A percentile compares a stretch with the other conserved stretches of the same genome.
Conservation (phyloP, 139 green algal species). For the Chlamydomonas sp. region DNA sequence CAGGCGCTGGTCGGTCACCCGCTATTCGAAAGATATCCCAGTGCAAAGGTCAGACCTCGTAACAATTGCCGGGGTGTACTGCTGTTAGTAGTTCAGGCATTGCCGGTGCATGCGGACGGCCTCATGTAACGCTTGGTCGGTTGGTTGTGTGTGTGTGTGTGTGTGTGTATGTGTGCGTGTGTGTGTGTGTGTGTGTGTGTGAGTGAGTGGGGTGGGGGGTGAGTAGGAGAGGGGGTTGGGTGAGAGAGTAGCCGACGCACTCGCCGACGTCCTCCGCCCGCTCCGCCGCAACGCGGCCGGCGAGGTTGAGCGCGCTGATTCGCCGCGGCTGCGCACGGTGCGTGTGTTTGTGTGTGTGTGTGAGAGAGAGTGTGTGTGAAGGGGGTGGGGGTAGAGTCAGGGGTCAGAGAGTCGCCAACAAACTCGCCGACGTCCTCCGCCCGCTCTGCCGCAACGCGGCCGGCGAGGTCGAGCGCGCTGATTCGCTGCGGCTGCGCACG, state of each 20-base stretch:
- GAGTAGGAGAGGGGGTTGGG: no score
- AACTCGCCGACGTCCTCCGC: slow-evolving; percentile 54
- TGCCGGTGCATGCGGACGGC: no score
- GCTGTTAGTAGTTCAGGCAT: no score
- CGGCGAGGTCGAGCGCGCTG: slow-evolving; percentile 76
- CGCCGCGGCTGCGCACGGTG: slow-evolving; percentile 89
- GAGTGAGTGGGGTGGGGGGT: no score
- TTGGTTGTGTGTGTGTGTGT: no score
- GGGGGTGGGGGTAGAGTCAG: slow-evolving; percentile 68
- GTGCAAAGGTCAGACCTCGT: no score
- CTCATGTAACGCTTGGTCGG: no score
- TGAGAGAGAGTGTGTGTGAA: no score
- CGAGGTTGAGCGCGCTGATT: slow-evolving; percentile 83
- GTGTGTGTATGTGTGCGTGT: neutral
- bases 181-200: neutral
- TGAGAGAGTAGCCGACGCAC: slow-evolving; percentile 72
- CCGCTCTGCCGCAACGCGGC: slow-evolving; percentile 69
- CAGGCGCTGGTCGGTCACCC: no score
- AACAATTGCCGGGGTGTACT: no score
- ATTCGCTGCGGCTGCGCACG: slow-evolving; percentile 77
- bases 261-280: slow-evolving; percentile 53
- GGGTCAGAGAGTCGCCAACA: slow-evolving; percentile 71
- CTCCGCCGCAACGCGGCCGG: slow-evolving; percentile 72
- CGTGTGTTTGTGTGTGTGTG: no score
- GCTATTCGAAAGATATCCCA: no score